Evolutionary conservation across 2,329 filamentous ascomycete species (phyloP).

Genomic region (Neonectria coccinea): DNA sequence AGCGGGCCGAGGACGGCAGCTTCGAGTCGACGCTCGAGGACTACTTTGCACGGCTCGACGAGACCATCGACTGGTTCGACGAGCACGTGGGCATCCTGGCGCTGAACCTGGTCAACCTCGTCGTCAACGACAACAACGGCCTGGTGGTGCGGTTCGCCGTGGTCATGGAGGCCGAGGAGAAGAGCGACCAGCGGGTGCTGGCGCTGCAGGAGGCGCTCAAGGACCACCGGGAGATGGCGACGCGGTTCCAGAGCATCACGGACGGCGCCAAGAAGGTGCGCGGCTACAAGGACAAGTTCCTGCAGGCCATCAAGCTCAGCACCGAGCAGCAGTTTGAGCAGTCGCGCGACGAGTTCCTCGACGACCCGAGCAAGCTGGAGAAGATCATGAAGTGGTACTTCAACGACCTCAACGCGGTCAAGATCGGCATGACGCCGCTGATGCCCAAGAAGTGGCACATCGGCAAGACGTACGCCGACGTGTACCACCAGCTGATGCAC

Average conservation of each 20-base stretch:
- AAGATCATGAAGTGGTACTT: constrained; percentile 97
- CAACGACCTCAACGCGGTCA: constrained; percentile 95
- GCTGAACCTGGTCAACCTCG: constrained; percentile 87
- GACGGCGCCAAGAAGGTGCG: constrained; percentile 91
- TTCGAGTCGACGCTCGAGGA: constrained; percentile 87
- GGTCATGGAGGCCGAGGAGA: constrained; percentile 95
- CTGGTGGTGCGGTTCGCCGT: constrained; percentile 92
- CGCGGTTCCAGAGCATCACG: constrained; percentile 93
- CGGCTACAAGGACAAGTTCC: constrained; percentile 96
- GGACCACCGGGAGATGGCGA: constrained; percentile 94
- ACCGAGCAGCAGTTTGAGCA: constrained; percentile 80
- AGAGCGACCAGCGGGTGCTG: constrained; percentile 90
- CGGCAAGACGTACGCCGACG: constrained; percentile 86
- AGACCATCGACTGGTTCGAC: constrained; percentile 93
- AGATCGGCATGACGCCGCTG: constrained; percentile 88
- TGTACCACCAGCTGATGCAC: constrained; percentile 96
- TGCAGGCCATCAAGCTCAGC: constrained; percentile 80
- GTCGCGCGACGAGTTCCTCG: constrained; percentile 79
- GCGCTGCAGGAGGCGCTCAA: constrained; percentile 94
- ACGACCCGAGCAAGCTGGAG: constrained; percentile 84
- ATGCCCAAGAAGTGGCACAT: constrained; percentile 99
- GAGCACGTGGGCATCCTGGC: constrained; percentile 91
- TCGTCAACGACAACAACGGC: constrained; percentile 87
- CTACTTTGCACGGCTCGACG: constrained; percentile 88
- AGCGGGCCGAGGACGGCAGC: constrained; percentile 76